These are phyloP conservation scores for Lachancea sp. DNA, from an alignment of 805 yeast species.

Conservation along the genomic window DNA sequence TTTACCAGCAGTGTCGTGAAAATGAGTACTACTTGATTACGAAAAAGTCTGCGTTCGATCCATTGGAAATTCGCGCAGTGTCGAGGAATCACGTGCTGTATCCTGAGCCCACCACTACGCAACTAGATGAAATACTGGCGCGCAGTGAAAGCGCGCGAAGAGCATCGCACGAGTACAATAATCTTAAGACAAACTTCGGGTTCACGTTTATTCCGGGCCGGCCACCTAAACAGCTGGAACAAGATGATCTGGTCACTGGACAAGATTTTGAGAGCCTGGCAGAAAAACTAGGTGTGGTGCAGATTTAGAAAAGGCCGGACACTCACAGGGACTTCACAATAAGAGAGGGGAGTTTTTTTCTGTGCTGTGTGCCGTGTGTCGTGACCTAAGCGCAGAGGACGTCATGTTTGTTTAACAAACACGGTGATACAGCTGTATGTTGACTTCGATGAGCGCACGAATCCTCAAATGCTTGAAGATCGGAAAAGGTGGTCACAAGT, in stretches of 20 bases:
- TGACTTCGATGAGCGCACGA: too few species aligned
- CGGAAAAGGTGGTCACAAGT: too few species aligned
- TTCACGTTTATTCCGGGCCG: not conserved
- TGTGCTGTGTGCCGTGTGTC: too few species aligned
- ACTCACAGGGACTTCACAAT: too few species aligned
- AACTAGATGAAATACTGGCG: not conserved
- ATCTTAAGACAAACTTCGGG: not conserved
- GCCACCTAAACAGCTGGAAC: not conserved
- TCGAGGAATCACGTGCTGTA: not conserved
- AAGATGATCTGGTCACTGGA: not conserved
- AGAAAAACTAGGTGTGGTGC: too few species aligned
- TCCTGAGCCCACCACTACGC: not conserved
- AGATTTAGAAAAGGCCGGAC: too few species aligned
- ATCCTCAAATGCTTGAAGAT: too few species aligned
- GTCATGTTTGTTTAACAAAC: too few species aligned
- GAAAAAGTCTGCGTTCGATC: not conserved
- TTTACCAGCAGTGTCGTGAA: constrained; percentile 1
- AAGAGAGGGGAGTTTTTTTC: too few species aligned
- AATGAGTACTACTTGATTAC: constrained; percentile 3
- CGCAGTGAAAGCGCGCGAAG: not conserved
- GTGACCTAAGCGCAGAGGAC: too few species aligned
- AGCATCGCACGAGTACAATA: not conserved
- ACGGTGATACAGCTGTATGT: too few species aligned
- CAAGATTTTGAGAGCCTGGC: too few species aligned
- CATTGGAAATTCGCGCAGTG: not conserved